These are phyloP conservation scores for Pseudogymnoascus sp. DNA, from an alignment of 2,329 filamentous ascomycete genomes.

Conservation along the genomic window DNA sequence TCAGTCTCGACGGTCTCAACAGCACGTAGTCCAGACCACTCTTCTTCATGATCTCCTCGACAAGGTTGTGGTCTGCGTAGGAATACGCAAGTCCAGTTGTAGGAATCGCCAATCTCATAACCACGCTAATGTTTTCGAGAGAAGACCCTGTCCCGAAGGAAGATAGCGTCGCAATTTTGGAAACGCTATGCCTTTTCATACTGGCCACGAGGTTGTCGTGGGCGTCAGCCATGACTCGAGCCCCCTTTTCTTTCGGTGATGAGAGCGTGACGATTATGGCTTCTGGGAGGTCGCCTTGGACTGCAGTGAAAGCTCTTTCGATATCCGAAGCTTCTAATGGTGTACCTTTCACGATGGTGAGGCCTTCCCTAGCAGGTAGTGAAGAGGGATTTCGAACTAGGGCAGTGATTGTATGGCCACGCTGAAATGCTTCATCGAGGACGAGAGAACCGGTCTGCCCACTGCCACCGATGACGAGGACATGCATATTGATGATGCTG, in stretches of 20 bases:
- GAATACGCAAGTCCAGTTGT: constrained; percentile 39
- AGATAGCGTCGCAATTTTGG: constrained; percentile 41
- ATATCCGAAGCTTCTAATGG: constrained; percentile 33
- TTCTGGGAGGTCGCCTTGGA: constrained; percentile 41
- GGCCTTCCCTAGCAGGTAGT: constrained; percentile 25
- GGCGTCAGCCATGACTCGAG: constrained; percentile 38
- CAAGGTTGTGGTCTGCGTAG: constrained; percentile 39
- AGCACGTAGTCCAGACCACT: constrained; percentile 16
- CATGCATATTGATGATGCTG: constrained; percentile 12
- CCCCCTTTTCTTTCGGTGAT: constrained; percentile 26
- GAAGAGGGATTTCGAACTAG: constrained; percentile 35
- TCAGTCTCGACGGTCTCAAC: constrained; percentile 15
- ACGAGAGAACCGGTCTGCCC: constrained; percentile 40
- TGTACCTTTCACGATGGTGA: constrained; percentile 35
- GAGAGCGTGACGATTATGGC: constrained; percentile 31
- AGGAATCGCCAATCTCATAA: constrained; percentile 37
- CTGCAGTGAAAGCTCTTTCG: constrained; percentile 35
- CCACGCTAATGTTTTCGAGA: constrained; percentile 33
- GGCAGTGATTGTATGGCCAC: constrained; percentile 36
- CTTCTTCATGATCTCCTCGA: constrained; percentile 16
- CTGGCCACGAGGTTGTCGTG: constrained; percentile 31
- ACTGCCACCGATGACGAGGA: constrained; percentile 38
- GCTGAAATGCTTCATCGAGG: constrained; percentile 29
- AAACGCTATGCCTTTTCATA: constrained; percentile 29
- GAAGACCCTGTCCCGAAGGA: constrained; percentile 41